phyloP scores from a whole-genome alignment of 352 stramenopile species.

The Phytophthora vignae region DNA sequence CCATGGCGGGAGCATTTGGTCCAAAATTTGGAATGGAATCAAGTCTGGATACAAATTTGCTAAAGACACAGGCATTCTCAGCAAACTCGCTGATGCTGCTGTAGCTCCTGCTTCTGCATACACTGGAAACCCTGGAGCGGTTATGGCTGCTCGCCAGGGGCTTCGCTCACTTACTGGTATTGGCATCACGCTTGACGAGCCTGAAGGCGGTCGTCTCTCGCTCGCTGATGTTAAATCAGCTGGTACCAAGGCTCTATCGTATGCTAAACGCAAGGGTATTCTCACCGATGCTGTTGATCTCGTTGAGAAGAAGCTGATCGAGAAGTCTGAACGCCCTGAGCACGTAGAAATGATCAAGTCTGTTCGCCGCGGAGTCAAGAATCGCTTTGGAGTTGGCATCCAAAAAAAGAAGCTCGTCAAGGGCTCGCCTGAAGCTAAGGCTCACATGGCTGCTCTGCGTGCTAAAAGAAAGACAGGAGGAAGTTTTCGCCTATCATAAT shows the following conservation, averaged over 20 bases:
- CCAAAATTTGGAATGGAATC: not conserved
- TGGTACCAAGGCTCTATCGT: not conserved
- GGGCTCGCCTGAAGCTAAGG: slow-evolving; percentile 2
- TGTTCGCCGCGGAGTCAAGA: not conserved
- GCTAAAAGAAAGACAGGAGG: no score
- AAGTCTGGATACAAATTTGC: not conserved
- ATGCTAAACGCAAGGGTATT: slow-evolving; percentile 11
- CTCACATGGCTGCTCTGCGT: slow-evolving; percentile 1
- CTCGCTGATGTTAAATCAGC: not conserved
- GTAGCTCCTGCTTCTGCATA: no score
- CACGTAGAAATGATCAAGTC: slow-evolving; percentile 6
- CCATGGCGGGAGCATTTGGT: not conserved
- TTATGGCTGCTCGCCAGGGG: not conserved
- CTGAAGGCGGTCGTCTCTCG: not conserved
- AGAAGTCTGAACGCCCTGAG: not conserved
- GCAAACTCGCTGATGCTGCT: not conserved
- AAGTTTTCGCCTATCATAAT: no score
- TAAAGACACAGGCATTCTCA: not conserved
- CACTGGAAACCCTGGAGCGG: not conserved
- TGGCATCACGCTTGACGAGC: not conserved
- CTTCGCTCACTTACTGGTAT: not conserved
- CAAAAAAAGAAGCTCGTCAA: not conserved
- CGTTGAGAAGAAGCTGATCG: not conserved
- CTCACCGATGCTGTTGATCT: slow-evolving; percentile 3
- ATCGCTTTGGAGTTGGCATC: slow-evolving; percentile 3